Conservation (phyloP, 2,329 filamentous ascomycete species). For the Apiospora pterosperma region DNA sequence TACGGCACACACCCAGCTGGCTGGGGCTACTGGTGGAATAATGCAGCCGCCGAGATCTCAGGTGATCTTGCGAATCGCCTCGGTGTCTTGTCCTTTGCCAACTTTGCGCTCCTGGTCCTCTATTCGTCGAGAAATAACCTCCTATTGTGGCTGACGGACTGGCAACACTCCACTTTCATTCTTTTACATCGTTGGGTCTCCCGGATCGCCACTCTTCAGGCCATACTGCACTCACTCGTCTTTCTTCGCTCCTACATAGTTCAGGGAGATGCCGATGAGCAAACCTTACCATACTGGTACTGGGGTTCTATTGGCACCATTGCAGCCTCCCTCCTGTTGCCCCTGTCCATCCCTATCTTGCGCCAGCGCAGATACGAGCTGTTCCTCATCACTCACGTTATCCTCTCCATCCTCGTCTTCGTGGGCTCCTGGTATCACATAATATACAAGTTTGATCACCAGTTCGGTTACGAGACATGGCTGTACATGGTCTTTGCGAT, state of each 20-base stretch:
- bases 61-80: background rate
- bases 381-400: background rate
- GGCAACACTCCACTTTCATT: constrained; percentile 33
- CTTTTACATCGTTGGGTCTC: constrained; percentile 32
- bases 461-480: background rate
- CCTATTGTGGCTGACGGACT: constrained; percentile 33
- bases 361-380: background rate
- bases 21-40: background rate
- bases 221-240: constrained; percentile 22
- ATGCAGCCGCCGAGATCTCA: background rate
- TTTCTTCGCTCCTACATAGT: constrained; percentile 16
- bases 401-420: background rate
- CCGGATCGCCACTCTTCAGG: constrained; percentile 19
- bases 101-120: constrained; percentile 26
- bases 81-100: constrained; percentile 16
- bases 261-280: background rate
- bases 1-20: background rate
- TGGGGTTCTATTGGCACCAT: background rate
- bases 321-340: background rate
- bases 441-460: background rate
- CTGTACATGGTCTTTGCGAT: background rate
- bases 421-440: background rate
- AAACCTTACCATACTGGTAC: background rate
- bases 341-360: background rate
- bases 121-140: constrained; percentile 34